Percentiles rank a stretch among this genome's conserved stretches.
phyloP scores from a whole-genome alignment of 73 alveolate species.

The Paramecium biaurelia region DNA sequence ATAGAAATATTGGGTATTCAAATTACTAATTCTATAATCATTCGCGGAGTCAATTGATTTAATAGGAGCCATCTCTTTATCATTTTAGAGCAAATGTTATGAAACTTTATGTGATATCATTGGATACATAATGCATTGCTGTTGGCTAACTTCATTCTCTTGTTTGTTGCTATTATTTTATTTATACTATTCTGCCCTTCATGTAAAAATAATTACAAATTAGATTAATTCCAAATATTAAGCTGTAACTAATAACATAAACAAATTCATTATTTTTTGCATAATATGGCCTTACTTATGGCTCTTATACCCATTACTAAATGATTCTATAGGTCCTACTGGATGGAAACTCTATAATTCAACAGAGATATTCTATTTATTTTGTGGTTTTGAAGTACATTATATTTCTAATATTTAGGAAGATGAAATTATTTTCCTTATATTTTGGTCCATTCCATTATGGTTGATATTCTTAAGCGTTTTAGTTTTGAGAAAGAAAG shows the following conservation, averaged over 20 bases:
- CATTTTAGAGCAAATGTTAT: neutral
- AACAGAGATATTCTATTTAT: neutral
- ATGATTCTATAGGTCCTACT: neutral
- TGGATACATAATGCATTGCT: constrained; percentile 15
- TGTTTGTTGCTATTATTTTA: neutral
- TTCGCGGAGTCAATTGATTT: constrained; percentile 34
- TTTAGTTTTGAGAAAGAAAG: neutral
- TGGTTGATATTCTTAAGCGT: neutral
- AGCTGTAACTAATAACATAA: neutral
- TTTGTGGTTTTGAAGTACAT: constrained; percentile 4
- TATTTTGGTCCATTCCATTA: constrained; percentile 26
- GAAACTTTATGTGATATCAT: neutral
- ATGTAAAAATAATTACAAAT: neutral
- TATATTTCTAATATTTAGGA: neutral
- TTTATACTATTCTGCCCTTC: neutral
- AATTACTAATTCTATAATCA: neutral
- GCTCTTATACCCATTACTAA: neutral
- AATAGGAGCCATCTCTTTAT: neutral
- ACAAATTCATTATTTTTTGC: neutral
- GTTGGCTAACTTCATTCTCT: constrained; percentile 5
- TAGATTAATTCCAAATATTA: neutral
- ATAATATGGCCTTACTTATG: constrained; percentile 33
- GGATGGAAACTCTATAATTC: neutral
- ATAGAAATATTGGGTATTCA: constrained; percentile 16
- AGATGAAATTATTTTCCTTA: neutral